Evolutionary conservation across 176 grass and related monocot species (phyloP).

Genomic region (Avena sativa): DNA sequence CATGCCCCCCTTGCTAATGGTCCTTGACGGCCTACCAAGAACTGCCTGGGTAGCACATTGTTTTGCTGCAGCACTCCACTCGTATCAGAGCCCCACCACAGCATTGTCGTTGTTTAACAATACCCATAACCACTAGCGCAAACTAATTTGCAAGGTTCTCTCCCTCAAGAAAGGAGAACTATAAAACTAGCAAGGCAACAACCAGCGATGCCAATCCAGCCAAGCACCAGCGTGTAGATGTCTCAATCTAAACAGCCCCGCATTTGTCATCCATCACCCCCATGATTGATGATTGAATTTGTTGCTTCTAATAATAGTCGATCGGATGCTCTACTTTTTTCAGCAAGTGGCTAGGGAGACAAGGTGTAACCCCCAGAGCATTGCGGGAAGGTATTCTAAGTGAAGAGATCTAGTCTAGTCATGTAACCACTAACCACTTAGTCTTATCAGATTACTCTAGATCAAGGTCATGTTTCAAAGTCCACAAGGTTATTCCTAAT

Average conservation of each 20-base stretch:
- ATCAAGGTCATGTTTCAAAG: slow-evolving; percentile 22
- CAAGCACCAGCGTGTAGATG: slow-evolving; percentile 49
- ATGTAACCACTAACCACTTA: slow-evolving; percentile 29
- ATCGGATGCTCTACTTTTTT: slow-evolving; percentile 6
- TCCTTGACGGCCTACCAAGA: slow-evolving; percentile 51
- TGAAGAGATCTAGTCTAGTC: not conserved
- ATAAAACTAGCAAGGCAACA: slow-evolving; percentile 30
- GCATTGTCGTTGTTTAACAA: slow-evolving; percentile 48
- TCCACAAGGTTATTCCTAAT: slow-evolving; percentile 28
- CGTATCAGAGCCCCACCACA: slow-evolving; percentile 14
- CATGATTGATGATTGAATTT: slow-evolving; percentile 56
- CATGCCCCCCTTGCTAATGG: slow-evolving; percentile 16
- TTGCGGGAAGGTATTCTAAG: slow-evolving; percentile 21
- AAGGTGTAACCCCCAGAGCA: not conserved
- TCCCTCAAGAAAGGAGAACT: not conserved
- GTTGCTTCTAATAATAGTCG: slow-evolving; percentile 25
- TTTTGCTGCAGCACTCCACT: slow-evolving; percentile 46
- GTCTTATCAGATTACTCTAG: slow-evolving; percentile 5
- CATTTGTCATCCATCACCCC: slow-evolving; percentile 46
- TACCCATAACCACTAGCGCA: slow-evolving; percentile 33
- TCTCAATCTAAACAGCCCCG: slow-evolving; percentile 51
- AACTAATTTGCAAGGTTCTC: slow-evolving; percentile 3
- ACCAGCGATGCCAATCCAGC: slow-evolving; percentile 35
- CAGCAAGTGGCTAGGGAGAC: slow-evolving; percentile 31
- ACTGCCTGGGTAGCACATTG: slow-evolving; percentile 17